phyloP scores from a whole-genome alignment of 495 filamentous ascomycete species.

The Aspergillus sparsus region DNA sequence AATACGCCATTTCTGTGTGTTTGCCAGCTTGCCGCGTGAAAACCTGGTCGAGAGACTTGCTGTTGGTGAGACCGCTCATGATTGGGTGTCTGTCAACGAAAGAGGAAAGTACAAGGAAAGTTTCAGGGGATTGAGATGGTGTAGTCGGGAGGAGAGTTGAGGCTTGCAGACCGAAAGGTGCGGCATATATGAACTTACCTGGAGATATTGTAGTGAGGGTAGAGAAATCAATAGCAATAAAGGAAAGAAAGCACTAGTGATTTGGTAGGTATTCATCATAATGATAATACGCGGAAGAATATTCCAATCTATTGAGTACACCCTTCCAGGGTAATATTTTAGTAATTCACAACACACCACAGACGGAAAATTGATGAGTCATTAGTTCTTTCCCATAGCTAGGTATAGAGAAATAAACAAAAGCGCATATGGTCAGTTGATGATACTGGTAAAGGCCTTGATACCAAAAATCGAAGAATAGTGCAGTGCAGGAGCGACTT shows the following conservation, averaged over 20 bases:
- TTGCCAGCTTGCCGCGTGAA: not conserved
- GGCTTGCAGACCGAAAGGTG: not conserved
- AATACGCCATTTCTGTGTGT: not conserved
- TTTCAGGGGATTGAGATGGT: not conserved
- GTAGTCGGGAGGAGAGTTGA: not conserved
- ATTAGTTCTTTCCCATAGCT: too few species aligned
- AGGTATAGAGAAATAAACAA: too few species aligned
- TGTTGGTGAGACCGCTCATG: not conserved
- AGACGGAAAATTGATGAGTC: too few species aligned
- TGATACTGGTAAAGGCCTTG: too few species aligned
- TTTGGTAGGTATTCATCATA: not conserved
- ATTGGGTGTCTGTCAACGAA: not conserved
- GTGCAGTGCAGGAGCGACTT: too few species aligned
- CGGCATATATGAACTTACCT: not conserved
- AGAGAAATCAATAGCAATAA: not conserved
- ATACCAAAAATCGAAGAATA: too few species aligned
- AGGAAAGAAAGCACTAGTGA: not conserved
- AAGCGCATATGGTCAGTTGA: too few species aligned
- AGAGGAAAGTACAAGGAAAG: not conserved
- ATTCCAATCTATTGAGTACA: not conserved
- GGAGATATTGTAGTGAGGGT: conserved; percentile 1
- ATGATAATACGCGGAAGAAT: not conserved
- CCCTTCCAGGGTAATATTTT: not conserved
- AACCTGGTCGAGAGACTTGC: not conserved
- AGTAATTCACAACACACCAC: too few species aligned